Percentiles rank a stretch among this genome's conserved stretches.
These are phyloP conservation scores for Filobasidium floriforme DNA, from an alignment of 768 basidiomycete species.

Conservation along the genomic window DNA sequence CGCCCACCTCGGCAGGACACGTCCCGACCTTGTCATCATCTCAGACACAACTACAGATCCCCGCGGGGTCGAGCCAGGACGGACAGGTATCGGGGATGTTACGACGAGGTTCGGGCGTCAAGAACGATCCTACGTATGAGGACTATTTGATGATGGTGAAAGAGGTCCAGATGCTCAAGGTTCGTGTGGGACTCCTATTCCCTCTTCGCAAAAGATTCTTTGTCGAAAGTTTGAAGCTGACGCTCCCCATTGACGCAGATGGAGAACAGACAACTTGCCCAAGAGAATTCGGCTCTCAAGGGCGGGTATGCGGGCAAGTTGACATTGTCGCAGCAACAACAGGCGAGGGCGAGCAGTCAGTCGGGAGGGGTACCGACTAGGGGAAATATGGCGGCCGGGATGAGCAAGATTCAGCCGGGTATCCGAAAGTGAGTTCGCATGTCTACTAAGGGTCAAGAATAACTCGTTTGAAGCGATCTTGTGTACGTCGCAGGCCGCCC, in stretches of 20 bases:
- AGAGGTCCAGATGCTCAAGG: conserved; percentile 1
- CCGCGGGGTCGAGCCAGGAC: neutral
- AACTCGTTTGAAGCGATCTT: neutral
- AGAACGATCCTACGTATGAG: neutral
- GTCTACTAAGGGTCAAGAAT: no score
- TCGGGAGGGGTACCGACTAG: neutral
- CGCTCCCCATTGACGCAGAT: neutral
- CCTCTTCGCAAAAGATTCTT: neutral
- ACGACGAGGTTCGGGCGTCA: neutral
- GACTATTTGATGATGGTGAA: neutral
- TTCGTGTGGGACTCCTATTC: neutral
- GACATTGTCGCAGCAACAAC: neutral
- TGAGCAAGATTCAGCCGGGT: conserved; percentile 7
- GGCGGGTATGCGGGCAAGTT: conserved; percentile 6
- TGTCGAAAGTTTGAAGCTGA: neutral
- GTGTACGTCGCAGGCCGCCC: neutral
- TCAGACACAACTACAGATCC: neutral
- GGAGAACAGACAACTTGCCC: conserved; percentile 4
- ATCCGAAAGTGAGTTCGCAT: conserved; percentile 2
- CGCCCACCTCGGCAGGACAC: neutral
- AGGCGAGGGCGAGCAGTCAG: neutral
- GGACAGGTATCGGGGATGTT: neutral
- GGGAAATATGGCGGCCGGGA: neutral
- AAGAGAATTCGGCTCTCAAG: conserved; percentile 5
- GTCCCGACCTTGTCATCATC: neutral